Evolutionary conservation across 2,329 filamentous ascomycete genomes (phyloP).

Genomic region (Biscogniauxia sp.): DNA sequence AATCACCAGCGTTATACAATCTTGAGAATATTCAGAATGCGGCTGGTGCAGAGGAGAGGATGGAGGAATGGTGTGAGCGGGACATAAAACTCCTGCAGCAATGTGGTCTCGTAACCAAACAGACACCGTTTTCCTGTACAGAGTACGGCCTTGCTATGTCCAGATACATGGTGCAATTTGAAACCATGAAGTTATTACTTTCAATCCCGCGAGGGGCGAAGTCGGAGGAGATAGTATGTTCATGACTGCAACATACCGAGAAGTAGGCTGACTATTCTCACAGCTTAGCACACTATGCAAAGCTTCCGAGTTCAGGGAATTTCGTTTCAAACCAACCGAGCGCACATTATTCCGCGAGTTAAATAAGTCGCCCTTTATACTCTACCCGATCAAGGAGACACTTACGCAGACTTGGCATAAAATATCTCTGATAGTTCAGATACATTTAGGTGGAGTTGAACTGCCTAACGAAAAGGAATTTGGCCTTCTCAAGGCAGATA

Average conservation of each 20-base stretch:
- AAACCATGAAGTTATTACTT: conserved; percentile 73
- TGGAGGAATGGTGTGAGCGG: conserved; percentile 69
- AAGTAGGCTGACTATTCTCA: conserved; percentile 9
- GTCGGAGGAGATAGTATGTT: conserved; percentile 65
- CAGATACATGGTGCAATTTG: conserved; percentile 74
- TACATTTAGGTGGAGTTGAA: conserved; percentile 66
- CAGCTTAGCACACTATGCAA: conserved; percentile 66
- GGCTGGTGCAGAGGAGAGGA: conserved; percentile 56
- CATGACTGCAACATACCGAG: not conserved
- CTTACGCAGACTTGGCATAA: conserved; percentile 69
- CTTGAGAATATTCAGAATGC: conserved; percentile 52
- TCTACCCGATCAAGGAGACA: conserved; percentile 68
- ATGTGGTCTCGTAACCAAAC: conserved; percentile 51
- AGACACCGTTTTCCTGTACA: conserved; percentile 57
- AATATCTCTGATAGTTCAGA: conserved; percentile 73
- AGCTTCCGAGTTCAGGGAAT: conserved; percentile 69
- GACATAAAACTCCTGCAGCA: conserved; percentile 66
- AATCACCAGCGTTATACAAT: conserved; percentile 70
- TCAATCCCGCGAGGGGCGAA: conserved; percentile 58
- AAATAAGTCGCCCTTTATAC: conserved; percentile 67
- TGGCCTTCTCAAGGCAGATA: conserved; percentile 52
- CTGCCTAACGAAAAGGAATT: conserved; percentile 57
- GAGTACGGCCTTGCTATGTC: conserved; percentile 80
- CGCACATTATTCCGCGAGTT: conserved; percentile 68
- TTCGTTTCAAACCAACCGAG: conserved; percentile 69